Base-by-base conservation (phyloP, 2,329 filamentous ascomycete species). In the Xylogone sp. region DNA sequence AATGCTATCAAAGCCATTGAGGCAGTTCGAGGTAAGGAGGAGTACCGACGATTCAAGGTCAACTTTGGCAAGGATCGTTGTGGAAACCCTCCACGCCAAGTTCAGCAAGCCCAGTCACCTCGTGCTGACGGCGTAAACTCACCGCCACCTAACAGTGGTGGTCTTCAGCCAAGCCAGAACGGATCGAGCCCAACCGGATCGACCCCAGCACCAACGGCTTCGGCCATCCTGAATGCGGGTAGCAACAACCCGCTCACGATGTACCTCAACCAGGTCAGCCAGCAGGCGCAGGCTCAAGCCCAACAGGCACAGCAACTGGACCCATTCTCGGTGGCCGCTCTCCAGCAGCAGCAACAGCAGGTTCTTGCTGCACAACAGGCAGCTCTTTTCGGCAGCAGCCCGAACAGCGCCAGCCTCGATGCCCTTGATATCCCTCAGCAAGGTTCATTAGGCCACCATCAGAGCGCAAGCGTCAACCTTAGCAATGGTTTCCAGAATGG, bases 1-100 rank as follows among this genome's bases (percentile, higher is more conserved):
- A 99, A 99, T 63, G 94, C 94, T 47, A 99, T 99, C 78, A 99
- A 99, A 77, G 94, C 94, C 1, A 99, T 99, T 59, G 94, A 99
- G 72, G 94, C 92, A 20, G 85, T 99, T 58, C 85, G 94, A 52
- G 88, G 91, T 65, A 91, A 92, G 67, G 94, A 97, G 43, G 94
- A 99, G 66, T 99, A 99, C 79, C 90, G 86, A 72, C 86, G 94
- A 63, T 99, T 99, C 84, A 99, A 99, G 81, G 93, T 99, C 69
- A 99, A 99, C 76, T 99, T 99, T 68, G 94, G 94, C 71, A 99
- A 99, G 76, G 94, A 99, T 68, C 86, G 94, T 51, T 99, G 94
- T 65, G 94, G 94, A 60, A 99, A 99, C 73, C 88, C 94, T 48
- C 94, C 94, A 43, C 86, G 94, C 54, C 94, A 97, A 74, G 81